Conservation (phyloP, 2,329 filamentous ascomycete species). For the Cercospora zeae-maydis region DNA sequence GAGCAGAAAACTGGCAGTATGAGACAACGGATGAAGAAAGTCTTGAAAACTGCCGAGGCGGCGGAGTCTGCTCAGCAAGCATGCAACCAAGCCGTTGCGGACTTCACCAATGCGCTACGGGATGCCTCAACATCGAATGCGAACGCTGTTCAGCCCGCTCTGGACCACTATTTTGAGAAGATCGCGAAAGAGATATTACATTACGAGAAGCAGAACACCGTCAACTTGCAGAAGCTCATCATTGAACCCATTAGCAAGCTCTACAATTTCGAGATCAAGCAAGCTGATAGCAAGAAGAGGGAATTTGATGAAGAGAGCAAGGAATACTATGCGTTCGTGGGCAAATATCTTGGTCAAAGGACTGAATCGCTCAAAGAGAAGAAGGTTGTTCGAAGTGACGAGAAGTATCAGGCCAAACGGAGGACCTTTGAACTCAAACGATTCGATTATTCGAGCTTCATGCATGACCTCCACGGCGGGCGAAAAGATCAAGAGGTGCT, state of each 20-base stretch:
- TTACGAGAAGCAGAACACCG: slow-evolving; percentile 81
- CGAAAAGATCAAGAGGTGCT: slow-evolving; percentile 96
- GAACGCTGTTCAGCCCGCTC: slow-evolving; percentile 91
- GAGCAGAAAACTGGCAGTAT: slow-evolving; percentile 97
- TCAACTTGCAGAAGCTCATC: slow-evolving; percentile 84
- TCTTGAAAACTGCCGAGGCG: slow-evolving; percentile 88
- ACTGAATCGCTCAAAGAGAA: slow-evolving; percentile 97
- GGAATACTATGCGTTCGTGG: slow-evolving; percentile 95
- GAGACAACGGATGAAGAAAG: slow-evolving; percentile 91
- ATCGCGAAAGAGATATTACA: slow-evolving; percentile 84
- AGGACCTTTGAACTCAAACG: slow-evolving; percentile 94
- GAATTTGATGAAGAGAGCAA: slow-evolving; percentile 99
- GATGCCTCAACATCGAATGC: slow-evolving; percentile 89
- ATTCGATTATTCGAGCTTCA: slow-evolving; percentile 98
- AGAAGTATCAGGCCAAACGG: slow-evolving; percentile 91
- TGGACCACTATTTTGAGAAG: slow-evolving; percentile 98
- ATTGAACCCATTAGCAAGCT: slow-evolving; percentile 90
- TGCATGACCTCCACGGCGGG: slow-evolving; percentile 99
- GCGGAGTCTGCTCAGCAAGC: slow-evolving; percentile 74
- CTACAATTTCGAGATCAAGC: slow-evolving; percentile 95
- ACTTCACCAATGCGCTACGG: slow-evolving; percentile 79
- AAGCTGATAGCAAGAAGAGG: slow-evolving; percentile 92
- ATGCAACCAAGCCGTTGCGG: slow-evolving; percentile 79
- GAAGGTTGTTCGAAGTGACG: slow-evolving; percentile 90
- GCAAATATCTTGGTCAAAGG: slow-evolving; percentile 90